Evolutionary conservation across 805 yeast genomes (phyloP), one percentile per base, ranked within the genome.

Genomic region (Candida loeiensis): DNA sequence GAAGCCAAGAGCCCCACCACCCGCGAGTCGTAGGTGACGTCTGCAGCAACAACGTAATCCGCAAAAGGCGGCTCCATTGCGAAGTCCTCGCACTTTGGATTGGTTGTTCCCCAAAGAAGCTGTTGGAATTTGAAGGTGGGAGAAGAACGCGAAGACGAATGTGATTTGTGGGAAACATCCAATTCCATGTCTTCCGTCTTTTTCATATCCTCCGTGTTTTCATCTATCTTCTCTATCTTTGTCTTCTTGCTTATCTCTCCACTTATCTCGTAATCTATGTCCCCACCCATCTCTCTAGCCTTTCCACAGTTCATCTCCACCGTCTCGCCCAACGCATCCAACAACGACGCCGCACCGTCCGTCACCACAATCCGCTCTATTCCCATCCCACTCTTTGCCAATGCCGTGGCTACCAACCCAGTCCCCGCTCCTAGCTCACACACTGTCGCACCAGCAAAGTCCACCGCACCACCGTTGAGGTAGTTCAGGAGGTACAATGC

Each of bases 391-490:
- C n/a, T n/a, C 41, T 63, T 65, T 14, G 59, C 48, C 4, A 76
- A 44, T 1, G 76, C 59, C 21, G 84, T 45, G 1, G 90, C 79
- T 1, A 85, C 82, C 6, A 91, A 61, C 0, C 96, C 97, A 0
- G 97, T 88, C 0, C 98, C 98, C 8, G 93, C 76, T 0, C 98
- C 98, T 17, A 90, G 56, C 51, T 90, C 98, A 8, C 86, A 55
- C 0, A 85, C 63, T 0, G 53, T 54, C 24, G 53, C 52, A n/a
- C 54, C 54, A 2, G 40, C 44, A 13, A 63, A 51, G 3, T 50
- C 28, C 17, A 39, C 8, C 16, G 31, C 13, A n/a, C 34, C 37
- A 18, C 43, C 31, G 39, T 53, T 46, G 12, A 85, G 48, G 49
- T 64, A 82, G 27, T 79, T 71, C 1, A 83, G 64, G 6, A 91